Base-by-base conservation (phyloP, 345 rosid species). In the Citrus unshiu region DNA sequence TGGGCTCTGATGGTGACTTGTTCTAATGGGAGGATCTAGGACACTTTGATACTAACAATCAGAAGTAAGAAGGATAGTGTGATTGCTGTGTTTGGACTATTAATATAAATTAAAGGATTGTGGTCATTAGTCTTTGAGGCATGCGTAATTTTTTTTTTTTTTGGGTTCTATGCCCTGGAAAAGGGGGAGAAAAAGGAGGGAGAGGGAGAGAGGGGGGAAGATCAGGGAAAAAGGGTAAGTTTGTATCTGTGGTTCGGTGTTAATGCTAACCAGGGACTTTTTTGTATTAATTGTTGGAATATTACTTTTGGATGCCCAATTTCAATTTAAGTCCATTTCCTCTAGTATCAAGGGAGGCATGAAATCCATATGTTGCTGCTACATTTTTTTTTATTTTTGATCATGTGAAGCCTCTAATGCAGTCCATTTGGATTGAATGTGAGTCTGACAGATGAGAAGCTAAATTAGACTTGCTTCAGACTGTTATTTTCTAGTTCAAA, bases 371-470 rank as follows among this genome's bases (percentile, higher is more conserved):
- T 75, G 54, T 3, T 51, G 22, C 34, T 39, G 32, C 79, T 79
- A 77, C 77, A 7, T 8, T 9, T 79, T 83, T 80, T 80, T 29
- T 49, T 35, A 24, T 69, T 27, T 35, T 68, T 75, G 77, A 64
- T 79, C 87, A 68, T 63, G 49, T 68, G 77, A 68, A 40, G 73
- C 9, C 1, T 37, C 8, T 58, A 73, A 63, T 35, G 27, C 27
- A 43, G 18, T 64, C 19, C n/a, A 43, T 37, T 46, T 46, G 2
- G 37, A 54, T 79, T 65, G 65, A 64, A 68, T 49, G 56, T 63
- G 37, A 63, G 25, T 27, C 30, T 51, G 30, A 25, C 51, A 10
- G 14, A 18, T 21, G 29, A 37, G 69, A 68, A 37, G 29, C 49
- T 6, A 30, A 32, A 62, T n/a, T 64, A 71, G 66, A 58, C 19